phyloP scores from a whole-genome alignment of 805 yeast genomes.

The Lipomyces lipofer region DNA sequence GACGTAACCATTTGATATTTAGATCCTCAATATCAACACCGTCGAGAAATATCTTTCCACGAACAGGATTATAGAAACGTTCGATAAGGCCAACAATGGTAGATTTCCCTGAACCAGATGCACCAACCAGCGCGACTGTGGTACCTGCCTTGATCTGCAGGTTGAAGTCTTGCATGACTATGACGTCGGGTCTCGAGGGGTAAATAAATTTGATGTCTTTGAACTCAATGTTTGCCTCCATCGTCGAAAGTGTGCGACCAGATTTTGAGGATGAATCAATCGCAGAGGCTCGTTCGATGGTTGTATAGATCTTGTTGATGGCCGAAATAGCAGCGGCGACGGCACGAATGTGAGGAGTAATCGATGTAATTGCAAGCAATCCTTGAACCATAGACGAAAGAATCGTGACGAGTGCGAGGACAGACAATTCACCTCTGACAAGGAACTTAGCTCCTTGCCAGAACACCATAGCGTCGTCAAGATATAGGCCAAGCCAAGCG shows the following conservation, averaged over 20 bases:
- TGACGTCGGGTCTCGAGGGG: conserved; percentile 39
- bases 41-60: conserved; percentile 52
- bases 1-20: conserved; percentile 53
- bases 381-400: conserved; percentile 38
- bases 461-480: conserved; percentile 45
- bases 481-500: conserved; percentile 43
- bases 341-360: conserved; percentile 46
- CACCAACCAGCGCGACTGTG: conserved; percentile 88
- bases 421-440: conserved; percentile 36
- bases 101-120: conserved; percentile 59
- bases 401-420: conserved; percentile 43
- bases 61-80: conserved; percentile 57
- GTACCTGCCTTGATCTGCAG: conserved; percentile 64
- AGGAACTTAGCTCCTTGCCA: conserved; percentile 47
- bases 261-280: conserved; percentile 40
- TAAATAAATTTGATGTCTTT: conserved; percentile 35
- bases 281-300: conserved; percentile 46
- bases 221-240: conserved; percentile 44
- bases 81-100: conserved; percentile 54
- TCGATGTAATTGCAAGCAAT: conserved; percentile 43
- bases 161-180: conserved; percentile 34
- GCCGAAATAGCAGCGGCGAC: conserved; percentile 45
- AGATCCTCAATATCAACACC: conserved; percentile 50
- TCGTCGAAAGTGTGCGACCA: conserved; percentile 22
- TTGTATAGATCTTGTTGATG: conserved; percentile 44